Evolutionary conservation across 2,329 filamentous ascomycete genomes (phyloP), one percentile per base, ranked within the genome.

Genomic region (Penicillium olsonii): DNA sequence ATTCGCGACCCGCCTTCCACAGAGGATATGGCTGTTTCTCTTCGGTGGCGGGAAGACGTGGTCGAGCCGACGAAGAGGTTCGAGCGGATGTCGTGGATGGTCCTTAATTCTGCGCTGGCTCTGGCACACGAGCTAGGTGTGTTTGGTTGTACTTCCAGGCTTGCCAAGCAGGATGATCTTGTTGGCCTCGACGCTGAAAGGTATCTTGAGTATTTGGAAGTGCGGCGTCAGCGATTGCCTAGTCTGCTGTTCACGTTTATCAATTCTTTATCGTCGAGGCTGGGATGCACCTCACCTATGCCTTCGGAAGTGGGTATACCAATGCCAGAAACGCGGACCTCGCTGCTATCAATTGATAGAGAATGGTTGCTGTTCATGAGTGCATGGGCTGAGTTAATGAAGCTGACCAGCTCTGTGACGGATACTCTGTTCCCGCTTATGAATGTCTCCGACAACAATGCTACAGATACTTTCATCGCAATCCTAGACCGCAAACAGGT

Each of bases 71-170:
- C 78, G 1, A 76, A 74, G 48, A 69, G 76, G 34, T 80, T 76
- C 0, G 79, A 81, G 56, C 71, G 77, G 1, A 82, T 82, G 78
- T 81, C 79, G 1, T 82, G 79, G 79, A 82, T 81, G 74, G 56
- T 81, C 24, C 70, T 82, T 38, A 78, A 78, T 14, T 75, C 74
- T 50, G 78, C 77, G 2, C 57, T 78, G 24, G 76, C 77, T 2
- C 65, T 82, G 9, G 75, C 77, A 1, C 76, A 80, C 43, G 77
- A 80, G 56, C 67, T 80, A 14, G 72, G 77, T 3, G 64, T 79
- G 9, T 74, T 79, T 57, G 68, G 33, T 6, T 18, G 15, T 15
- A 17, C 33, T 18, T 51, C 57, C 24, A 52, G 41, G 15, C 64
- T 65, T 15, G 65, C 9, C 67, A 48, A 37, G 49, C 53, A 50